These are phyloP conservation scores for Choiromyces venosus DNA, from an alignment of 495 filamentous ascomycete species.

Conservation along the genomic window DNA sequence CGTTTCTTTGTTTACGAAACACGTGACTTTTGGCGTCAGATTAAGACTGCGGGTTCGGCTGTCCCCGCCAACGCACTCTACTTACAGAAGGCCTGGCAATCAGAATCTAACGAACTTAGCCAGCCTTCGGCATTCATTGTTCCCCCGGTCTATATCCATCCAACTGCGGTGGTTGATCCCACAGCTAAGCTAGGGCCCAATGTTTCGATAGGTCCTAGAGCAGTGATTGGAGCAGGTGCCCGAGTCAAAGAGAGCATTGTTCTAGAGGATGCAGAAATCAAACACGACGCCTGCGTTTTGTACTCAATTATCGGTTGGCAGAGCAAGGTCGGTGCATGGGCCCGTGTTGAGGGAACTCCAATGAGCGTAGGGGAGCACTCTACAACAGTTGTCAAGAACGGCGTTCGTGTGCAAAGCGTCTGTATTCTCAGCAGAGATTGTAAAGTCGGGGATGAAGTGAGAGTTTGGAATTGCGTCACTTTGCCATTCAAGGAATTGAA, in stretches of 20 bases:
- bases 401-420: conserved; percentile 97
- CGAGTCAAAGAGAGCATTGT: conserved; percentile 95
- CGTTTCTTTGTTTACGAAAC: conserved; percentile 99
- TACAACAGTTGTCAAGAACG: conserved; percentile 93
- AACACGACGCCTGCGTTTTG: conserved; percentile 92
- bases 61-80: conserved; percentile 97
- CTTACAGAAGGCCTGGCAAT: conserved; percentile 88
- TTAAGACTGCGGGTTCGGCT: conserved; percentile 97
- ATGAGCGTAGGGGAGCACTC: conserved; percentile 83
- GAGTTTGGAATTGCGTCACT: conserved; percentile 97
- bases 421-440: conserved; percentile 98
- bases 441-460: conserved; percentile 85
- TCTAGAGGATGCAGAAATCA: conserved; percentile 90
- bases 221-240: conserved; percentile 74
- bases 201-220: conserved; percentile 88
- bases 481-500: conserved; percentile 98
- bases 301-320: conserved; percentile 98
- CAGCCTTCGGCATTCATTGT: conserved; percentile 83
- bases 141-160: conserved; percentile 94
- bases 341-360: conserved; percentile 92
- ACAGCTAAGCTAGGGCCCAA: conserved; percentile 96
- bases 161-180: conserved; percentile 84
- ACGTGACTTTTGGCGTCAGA: conserved; percentile 99
- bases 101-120: conserved; percentile 72
- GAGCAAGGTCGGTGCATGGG: conserved; percentile 93